Base-by-base conservation (phyloP, 345 rosid genomes). In the Arabidopsis suecica region DNA sequence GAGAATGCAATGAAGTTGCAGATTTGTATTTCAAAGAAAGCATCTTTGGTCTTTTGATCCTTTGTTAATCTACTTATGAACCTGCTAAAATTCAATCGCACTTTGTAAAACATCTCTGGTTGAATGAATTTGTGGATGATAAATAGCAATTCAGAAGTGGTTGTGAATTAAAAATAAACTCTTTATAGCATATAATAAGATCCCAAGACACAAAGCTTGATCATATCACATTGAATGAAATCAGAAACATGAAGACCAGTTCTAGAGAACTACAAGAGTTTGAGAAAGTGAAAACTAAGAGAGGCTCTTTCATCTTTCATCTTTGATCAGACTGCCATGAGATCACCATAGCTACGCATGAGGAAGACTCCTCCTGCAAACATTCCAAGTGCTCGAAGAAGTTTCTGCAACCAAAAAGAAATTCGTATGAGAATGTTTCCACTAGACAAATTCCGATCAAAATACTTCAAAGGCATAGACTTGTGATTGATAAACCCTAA, bases 301-400 rank as follows among this genome's bases (percentile, higher is more conserved):
- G 32, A 50, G 56, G 47, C n/a, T 28, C 18, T 23, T 23, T 23
- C 25, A 22, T 22, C 23, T 22, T 22, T 22, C 1, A 23, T 23
- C 25, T 23, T 23, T 23, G 25, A 23, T 23, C 77, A 93, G 60
- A 91, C 66, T 7, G 89, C 90, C 96, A 93, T 89, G 32, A 85
- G 91, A 72, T 93, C 96, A n/a, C 98, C 98, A 69, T 74, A 93
- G 74, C 71, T 86, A 75, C 95, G 86, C 98, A 93, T 91, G 49
- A 93, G 79, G 65, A 91, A 73, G 65, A 93, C 79, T 18, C 96
- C 88, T 75, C 93, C 96, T 6, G 82, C 93, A 78, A 93, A 93
- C 49, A 89, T 3, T 12, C 96, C 97, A 57, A 77, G 80, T 50
- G 97, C 90, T 34, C 89, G 83, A 64, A 87, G 49, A 84, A 93